Evolutionary conservation across 1,284 basidiomycete species (phyloP).

Genomic region (Ceratobasidium sp.): DNA sequence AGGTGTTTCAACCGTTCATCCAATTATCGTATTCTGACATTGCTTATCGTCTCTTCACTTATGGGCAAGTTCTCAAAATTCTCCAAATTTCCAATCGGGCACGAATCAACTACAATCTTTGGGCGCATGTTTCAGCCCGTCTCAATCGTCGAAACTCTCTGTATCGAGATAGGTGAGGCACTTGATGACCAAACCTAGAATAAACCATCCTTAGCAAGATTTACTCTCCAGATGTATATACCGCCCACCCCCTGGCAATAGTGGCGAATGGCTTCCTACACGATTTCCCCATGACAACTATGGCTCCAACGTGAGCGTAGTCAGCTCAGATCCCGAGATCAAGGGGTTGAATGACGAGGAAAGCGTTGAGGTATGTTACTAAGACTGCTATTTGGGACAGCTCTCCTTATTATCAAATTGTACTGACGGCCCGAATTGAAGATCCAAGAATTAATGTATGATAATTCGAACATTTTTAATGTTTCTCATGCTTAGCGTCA

Average conservation of each 20-base stretch:
- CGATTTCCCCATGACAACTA: conserved; percentile 10
- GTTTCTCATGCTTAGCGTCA: neutral
- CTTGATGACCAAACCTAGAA: too few species aligned
- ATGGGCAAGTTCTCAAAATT: neutral
- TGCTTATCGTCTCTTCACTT: too few species aligned
- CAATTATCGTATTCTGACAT: neutral
- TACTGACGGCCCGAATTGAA: neutral
- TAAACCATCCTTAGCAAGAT: too few species aligned
- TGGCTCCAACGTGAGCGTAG: neutral
- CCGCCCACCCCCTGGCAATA: neutral
- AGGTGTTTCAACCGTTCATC: neutral
- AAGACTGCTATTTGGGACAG: neutral
- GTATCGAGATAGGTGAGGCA: neutral
- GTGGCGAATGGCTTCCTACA: neutral
- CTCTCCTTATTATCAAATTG: neutral
- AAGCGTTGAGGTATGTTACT: neutral
- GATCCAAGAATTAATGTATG: conserved; percentile 6
- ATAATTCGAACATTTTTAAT: neutral
- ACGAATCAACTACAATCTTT: conserved; percentile 4
- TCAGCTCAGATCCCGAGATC: neutral
- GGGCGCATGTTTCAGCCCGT: neutral
- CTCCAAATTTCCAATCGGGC: neutral
- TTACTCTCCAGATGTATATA: too few species aligned
- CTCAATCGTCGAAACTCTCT: neutral
- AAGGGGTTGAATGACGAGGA: neutral